Base-by-base conservation (phyloP, 169 alveolate genomes). In the Cyclospora cayetanensis region DNA sequence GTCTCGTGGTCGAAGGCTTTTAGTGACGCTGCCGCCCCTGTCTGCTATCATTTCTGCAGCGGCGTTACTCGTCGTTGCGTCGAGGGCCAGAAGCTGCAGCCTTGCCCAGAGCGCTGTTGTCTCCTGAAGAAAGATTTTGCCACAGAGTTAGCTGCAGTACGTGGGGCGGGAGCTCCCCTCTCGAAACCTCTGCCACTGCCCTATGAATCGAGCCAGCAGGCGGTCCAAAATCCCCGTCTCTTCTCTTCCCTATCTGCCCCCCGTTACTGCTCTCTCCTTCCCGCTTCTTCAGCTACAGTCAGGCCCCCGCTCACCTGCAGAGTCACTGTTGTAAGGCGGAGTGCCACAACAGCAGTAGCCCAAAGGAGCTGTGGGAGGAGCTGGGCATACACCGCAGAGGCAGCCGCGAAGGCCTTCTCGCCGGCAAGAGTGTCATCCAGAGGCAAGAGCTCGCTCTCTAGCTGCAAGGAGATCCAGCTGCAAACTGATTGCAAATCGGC, bases 71-170 rank as follows among this genome's bases (percentile, higher is more conserved):
- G 60, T 70, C 29, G 83, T 70, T 29, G 83, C 83, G 25, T 70
- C 83, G 22, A 70, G 39, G 46, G 83, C 83, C 27, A 70, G 83
- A 22, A 70, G 83, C 83, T 70, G 83, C 50, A 70, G 20, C 43
- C 83, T 50, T 18, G 83, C 83, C 83, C 83, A 70, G 12, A 70
- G 83, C 12, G 83, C 83, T 5, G 55, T 70, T 20, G 83, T 27
- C 27, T 70, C 83, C 83, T 70, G 53, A 18, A 41, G 22, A 70
- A 55, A 31, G 39, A 15, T n/a, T n/a, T n/a, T n/a, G n/a, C n/a
- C n/a, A n/a, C n/a, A n/a, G n/a, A n/a, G n/a, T n/a, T n/a, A n/a
- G n/a, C n/a, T n/a, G n/a, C n/a, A n/a, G n/a, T n/a, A n/a, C n/a
- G n/a, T n/a, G n/a, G n/a, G n/a, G n/a, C n/a, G n/a, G n/a, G n/a